Percentiles rank a stretch among this genome's conserved stretches.
Evolutionary conservation across 2,329 filamentous ascomycete species (phyloP).

Genomic region (Penicillium frequentans): DNA sequence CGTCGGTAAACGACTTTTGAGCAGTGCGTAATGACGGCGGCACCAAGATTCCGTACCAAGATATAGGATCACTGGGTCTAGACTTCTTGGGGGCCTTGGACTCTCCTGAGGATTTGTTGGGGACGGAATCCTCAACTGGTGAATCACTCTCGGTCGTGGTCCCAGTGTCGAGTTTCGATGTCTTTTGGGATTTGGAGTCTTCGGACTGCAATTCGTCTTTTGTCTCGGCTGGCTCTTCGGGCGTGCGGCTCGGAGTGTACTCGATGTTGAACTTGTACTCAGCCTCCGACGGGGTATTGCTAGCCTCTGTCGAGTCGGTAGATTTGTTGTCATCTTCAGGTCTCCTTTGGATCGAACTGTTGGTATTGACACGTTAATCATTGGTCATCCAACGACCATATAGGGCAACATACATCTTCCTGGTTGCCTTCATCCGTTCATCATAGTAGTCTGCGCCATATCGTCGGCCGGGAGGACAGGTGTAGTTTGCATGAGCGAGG

Average conservation of each 20-base stretch:
- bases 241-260: not conserved
- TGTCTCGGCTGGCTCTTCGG: not conserved
- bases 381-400: not conserved
- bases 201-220: not conserved
- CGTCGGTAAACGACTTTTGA: conserved; percentile 45
- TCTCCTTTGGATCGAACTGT: conserved; percentile 15
- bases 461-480: conserved; percentile 44
- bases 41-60: conserved; percentile 52
- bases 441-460: conserved; percentile 53
- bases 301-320: not conserved
- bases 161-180: not conserved
- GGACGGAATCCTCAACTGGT: not conserved
- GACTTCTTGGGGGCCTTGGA: conserved; percentile 11
- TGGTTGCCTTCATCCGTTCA: conserved; percentile 50
- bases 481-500: conserved; percentile 51
- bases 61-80: conserved; percentile 43
- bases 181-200: not conserved
- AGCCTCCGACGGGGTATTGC: not conserved
- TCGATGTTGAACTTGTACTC: conserved; percentile 9
- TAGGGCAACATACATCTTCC: conserved; percentile 34
- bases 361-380: conserved; percentile 2
- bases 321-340: not conserved
- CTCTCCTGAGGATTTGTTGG: not conserved
- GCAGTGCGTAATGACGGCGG: conserved; percentile 45
- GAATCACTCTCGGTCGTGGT: not conserved